These are phyloP conservation scores for Phycomyces blakesleeanus DNA, from an alignment of 192 early-diverging fungal genomes.

Conservation along the genomic window DNA sequence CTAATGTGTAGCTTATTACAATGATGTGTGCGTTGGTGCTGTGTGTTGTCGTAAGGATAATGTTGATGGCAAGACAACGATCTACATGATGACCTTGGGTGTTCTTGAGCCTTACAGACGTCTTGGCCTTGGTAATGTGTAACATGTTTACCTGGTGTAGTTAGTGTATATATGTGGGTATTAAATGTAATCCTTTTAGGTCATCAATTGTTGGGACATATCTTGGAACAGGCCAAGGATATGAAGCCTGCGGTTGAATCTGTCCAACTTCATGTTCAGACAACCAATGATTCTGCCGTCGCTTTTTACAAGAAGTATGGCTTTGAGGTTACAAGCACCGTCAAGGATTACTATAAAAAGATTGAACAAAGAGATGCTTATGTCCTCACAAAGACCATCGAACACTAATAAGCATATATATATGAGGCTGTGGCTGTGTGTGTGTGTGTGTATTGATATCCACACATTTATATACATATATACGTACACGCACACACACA, in stretches of 20 bases:
- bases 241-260: constrained; percentile 43
- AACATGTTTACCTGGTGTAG: background rate
- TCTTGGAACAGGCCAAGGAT: constrained; percentile 48
- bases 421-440: too few species aligned
- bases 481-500: too few species aligned
- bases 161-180: background rate
- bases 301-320: constrained; percentile 79
- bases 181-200: constrained; percentile 34
- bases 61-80: constrained; percentile 36
- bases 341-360: constrained; percentile 78
- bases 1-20: constrained; percentile 54
- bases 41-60: constrained; percentile 79
- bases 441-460: too few species aligned
- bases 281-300: constrained; percentile 74
- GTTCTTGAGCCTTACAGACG: constrained; percentile 81
- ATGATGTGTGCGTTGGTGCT: constrained; percentile 71
- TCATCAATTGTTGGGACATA: constrained; percentile 53
- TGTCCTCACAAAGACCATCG: constrained; percentile 46
- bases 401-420: constrained; percentile 7
- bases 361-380: constrained; percentile 84
- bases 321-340: constrained; percentile 55
- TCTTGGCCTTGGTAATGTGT: constrained; percentile 64
- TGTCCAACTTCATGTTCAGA: constrained; percentile 84
- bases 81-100: constrained; percentile 94
- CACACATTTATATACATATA: too few species aligned